phyloP scores from a whole-genome alignment of 768 basidiomycete genomes.

The Suillus brevipes region DNA sequence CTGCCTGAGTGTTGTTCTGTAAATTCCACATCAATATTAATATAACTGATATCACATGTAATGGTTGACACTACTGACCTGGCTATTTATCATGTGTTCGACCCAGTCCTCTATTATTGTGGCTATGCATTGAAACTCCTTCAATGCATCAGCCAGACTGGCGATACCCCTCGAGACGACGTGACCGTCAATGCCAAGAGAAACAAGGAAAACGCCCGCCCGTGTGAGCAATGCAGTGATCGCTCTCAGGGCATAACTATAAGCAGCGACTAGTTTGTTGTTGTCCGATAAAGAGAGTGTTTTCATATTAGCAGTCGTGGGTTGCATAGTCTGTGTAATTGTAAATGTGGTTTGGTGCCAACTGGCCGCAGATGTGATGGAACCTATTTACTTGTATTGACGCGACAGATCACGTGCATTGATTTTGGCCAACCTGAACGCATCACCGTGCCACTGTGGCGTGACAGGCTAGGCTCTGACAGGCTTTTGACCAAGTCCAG shows the following conservation, averaged over 20 bases:
- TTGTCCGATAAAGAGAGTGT: not conserved
- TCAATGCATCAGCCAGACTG: not conserved
- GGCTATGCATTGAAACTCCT: not conserved
- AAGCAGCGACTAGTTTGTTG: slow-evolving; percentile 1
- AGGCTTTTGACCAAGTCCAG: too few relatives aligned
- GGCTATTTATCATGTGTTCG: not conserved
- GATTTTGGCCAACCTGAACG: not conserved
- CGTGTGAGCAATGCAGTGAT: not conserved
- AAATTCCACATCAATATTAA: not conserved
- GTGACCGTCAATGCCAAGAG: not conserved
- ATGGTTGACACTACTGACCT: not conserved
- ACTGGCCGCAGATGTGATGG: not conserved
- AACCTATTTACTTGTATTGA: not conserved
- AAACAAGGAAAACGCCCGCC: not conserved
- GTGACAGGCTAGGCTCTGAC: too few relatives aligned
- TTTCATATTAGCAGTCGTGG: not conserved
- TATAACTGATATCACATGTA: not conserved
- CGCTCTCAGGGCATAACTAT: not conserved
- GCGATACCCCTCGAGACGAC: not conserved
- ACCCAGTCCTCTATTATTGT: not conserved
- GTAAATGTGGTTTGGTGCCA: not conserved
- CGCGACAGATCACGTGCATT: slow-evolving; percentile 5
- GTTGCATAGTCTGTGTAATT: not conserved
- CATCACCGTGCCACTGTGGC: too few relatives aligned
- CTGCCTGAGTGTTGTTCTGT: not conserved